These are phyloP conservation scores for Protomyces gravidus DNA, from an alignment of 1,139 yeast genomes.

Conservation along the genomic window DNA sequence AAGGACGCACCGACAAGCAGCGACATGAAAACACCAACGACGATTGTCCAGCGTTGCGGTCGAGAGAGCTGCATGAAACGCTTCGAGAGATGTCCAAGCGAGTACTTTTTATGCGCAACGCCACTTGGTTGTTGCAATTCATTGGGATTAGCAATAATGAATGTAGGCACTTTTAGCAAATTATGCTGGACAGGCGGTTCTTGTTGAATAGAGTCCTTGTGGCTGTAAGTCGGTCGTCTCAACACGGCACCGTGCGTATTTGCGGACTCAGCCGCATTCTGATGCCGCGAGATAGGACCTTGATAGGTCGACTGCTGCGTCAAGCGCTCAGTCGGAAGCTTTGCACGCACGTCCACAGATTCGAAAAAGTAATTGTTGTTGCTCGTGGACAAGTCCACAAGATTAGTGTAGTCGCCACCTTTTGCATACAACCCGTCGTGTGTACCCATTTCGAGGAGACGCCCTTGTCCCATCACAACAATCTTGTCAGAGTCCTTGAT, in stretches of 20 bases:
- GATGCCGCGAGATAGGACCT: neutral
- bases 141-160: conserved; percentile 22
- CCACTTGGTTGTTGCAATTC: conserved; percentile 8
- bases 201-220: neutral
- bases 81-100: neutral
- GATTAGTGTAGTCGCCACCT: conserved; percentile 40
- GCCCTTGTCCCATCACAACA: conserved; percentile 46
- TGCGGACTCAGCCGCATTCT: neutral
- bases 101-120: conserved; percentile 5
- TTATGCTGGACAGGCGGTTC: neutral
- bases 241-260: neutral
- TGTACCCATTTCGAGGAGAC: conserved; percentile 46
- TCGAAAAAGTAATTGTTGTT: conserved; percentile 3
- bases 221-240: neutral
- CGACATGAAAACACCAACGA: conserved; percentile 7
- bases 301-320: neutral
- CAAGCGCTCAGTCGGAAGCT: neutral
- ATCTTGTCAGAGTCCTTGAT: conserved; percentile 51
- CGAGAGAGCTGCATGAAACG: conserved; percentile 3
- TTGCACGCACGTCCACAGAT: neutral
- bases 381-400: conserved; percentile 40
- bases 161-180: conserved; percentile 11
- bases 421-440: conserved; percentile 42
- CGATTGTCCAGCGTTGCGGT: conserved; percentile 8
- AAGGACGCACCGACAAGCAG: conserved; percentile 21